Percentiles rank a stretch among this genome's conserved stretches.
Evolutionary conservation across 306 rosid species (phyloP).

Genomic region (Pterocarpus macrocarpus): DNA sequence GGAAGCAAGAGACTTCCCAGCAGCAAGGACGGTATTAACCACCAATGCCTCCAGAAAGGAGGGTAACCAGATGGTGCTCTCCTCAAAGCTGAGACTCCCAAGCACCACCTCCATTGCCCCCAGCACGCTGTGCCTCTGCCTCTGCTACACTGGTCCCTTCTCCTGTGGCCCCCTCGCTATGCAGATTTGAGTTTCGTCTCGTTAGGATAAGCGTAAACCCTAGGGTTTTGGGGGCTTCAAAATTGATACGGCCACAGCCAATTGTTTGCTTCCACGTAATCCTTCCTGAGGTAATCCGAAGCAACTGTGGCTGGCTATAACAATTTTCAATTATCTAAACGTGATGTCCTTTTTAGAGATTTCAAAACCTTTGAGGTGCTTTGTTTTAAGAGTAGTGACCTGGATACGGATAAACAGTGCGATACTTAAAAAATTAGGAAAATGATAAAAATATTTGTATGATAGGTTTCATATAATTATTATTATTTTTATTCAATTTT

Average conservation of each 20-base stretch:
- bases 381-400: too few relatives aligned
- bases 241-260: conserved; percentile 27
- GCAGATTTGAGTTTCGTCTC: background rate
- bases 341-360: background rate
- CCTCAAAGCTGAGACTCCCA: conserved; percentile 45
- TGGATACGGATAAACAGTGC: too few relatives aligned
- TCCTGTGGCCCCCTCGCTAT: too few relatives aligned
- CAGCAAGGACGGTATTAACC: conserved; percentile 54
- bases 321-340: background rate
- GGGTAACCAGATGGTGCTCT: conserved; percentile 32
- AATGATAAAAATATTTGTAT: too few relatives aligned
- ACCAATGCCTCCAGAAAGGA: conserved; percentile 59
- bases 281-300: background rate
- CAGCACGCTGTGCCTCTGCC: conserved; percentile 4
- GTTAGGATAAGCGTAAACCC: background rate
- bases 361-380: background rate
- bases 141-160: too few relatives aligned
- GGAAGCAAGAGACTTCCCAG: conserved; percentile 62
- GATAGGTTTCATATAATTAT: too few relatives aligned
- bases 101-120: conserved; percentile 58
- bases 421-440: too few relatives aligned
- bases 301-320: background rate
- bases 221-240: conserved; percentile 57
- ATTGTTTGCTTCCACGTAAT: conserved; percentile 39
- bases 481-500: too few relatives aligned